Base-by-base conservation (phyloP, 192 early-diverging fungal species). In the Coemansia sp. region DNA sequence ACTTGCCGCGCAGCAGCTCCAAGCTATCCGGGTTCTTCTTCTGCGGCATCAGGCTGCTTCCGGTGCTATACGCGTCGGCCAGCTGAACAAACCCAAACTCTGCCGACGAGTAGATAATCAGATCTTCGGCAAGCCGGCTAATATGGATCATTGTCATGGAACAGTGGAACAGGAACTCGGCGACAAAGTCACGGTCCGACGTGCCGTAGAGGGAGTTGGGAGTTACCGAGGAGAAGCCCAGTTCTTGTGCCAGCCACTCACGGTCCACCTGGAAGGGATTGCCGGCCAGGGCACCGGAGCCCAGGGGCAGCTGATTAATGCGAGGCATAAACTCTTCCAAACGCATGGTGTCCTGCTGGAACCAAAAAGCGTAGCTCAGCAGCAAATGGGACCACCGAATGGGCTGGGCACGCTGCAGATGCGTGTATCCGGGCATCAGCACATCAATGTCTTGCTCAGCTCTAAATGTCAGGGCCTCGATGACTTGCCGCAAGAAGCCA, bases 341-440 rank as follows among this genome's bases (percentile, higher is more conserved):
- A 20, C 94, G 88, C 59, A 88, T 81, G 6, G 89, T 84, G 73
- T 99, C 94, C 11, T 88, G 84, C 61, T 94, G 87, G 84, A 88
- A 94, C 55, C 75, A 80, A 85, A 89, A 97, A 8, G 94, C 96
- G 71, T 96, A 89, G 51, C 86, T 82, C 28, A 99, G 70, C 38
- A 99, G 80, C 45, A 87, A 86, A 59, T 99, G 96, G 20, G 86
- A 88, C 96, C 96, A 99, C 35, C 94, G 88, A 56, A 99, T 96
- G 6, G 96, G 96, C 81, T 99, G 96, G 5, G 94, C 96, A 15
- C 94, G 81, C 86, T 94, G 96, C 65, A 99, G 61, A 70, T 99
- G 96, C n/a, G 96, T 99, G 81, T 97, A 99, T 0, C 96, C 96
- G 35, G 96, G 96, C 92, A 99, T 95, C 50, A 99, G 61, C n/a